phyloP scores from a whole-genome alignment of 2,329 filamentous ascomycete species.

The Cercospora sojina region DNA sequence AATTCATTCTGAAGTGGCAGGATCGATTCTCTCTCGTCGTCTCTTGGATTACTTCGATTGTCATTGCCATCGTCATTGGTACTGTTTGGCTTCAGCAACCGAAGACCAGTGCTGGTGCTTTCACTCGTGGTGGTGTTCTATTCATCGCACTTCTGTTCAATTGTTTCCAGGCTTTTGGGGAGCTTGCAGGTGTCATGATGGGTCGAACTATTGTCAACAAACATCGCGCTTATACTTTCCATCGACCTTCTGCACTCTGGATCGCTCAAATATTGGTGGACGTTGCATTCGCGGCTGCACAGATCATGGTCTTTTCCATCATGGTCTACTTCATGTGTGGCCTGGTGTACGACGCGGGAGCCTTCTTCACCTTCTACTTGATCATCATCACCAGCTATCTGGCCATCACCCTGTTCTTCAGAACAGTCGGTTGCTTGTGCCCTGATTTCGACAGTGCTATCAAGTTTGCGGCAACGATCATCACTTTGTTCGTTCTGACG shows the following conservation, averaged over 20 bases:
- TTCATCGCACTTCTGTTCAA: conserved; percentile 82
- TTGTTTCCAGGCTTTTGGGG: conserved; percentile 81
- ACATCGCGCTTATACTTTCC: conserved; percentile 79
- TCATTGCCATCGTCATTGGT: conserved; percentile 75
- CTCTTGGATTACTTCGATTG: conserved; percentile 68
- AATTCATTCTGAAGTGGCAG: conserved; percentile 83
- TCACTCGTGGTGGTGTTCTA: conserved; percentile 76
- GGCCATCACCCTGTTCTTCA: conserved; percentile 74
- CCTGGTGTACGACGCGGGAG: conserved; percentile 65
- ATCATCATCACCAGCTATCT: conserved; percentile 39
- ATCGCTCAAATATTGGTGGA: conserved; percentile 81
- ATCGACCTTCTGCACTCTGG: conserved; percentile 78
- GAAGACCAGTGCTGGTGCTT: conserved; percentile 64
- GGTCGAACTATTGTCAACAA: conserved; percentile 78
- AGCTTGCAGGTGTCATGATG: conserved; percentile 72
- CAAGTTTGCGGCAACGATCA: conserved; percentile 73
- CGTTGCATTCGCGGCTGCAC: conserved; percentile 63
- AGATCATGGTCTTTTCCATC: conserved; percentile 70
- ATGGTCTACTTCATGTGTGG: conserved; percentile 80
- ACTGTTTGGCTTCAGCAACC: conserved; percentile 74
- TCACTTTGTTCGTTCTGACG: conserved; percentile 78
- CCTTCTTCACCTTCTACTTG: conserved; percentile 75
- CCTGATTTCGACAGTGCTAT: conserved; percentile 84
- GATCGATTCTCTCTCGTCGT: conserved; percentile 75
- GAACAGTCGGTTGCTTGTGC: conserved; percentile 70